phyloP scores from a whole-genome alignment of 2,329 filamentous ascomycete genomes.

The Hortaea sp. region DNA sequence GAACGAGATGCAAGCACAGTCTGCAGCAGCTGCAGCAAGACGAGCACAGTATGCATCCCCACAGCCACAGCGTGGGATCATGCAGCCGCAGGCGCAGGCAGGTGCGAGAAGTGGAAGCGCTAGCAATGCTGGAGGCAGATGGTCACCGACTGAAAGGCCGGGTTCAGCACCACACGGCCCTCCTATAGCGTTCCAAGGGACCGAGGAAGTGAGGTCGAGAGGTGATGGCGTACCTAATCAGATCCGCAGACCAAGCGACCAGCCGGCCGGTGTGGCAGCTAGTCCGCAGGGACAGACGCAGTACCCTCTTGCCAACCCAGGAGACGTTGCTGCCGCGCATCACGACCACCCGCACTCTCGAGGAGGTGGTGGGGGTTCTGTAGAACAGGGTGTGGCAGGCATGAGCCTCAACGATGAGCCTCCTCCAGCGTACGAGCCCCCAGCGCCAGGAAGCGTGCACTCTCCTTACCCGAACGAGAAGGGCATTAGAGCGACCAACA shows the following conservation, averaged over 20 bases:
- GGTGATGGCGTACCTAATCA: slow-evolving; percentile 4
- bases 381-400: slow-evolving; percentile 57
- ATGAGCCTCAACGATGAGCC: slow-evolving; percentile 73
- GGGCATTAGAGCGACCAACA: slow-evolving; percentile 35
- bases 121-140: slow-evolving; percentile 52
- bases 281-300: no score
- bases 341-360: no score
- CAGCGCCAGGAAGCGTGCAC: slow-evolving; percentile 32
- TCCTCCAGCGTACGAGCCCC: slow-evolving; percentile 77
- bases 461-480: slow-evolving; percentile 72
- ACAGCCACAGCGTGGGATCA: slow-evolving; percentile 36
- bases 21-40: slow-evolving; percentile 71
- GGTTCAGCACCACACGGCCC: slow-evolving; percentile 80
- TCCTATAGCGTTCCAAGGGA: slow-evolving; percentile 83
- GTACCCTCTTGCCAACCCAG: no score
- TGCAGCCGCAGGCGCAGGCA: slow-evolving; percentile 26
- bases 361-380: no score
- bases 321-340: no score
- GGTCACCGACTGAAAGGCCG: slow-evolving; percentile 89
- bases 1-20: slow-evolving; percentile 63
- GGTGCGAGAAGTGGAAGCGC: slow-evolving; percentile 4
- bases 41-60: slow-evolving; percentile 59
- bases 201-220: slow-evolving; percentile 50
- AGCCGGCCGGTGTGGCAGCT: background rate
- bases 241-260: slow-evolving; percentile 16